A percentile compares a stretch with the other conserved stretches of the same genome.
Conservation (phyloP, 1,284 basidiomycete species). For the Volvariella volvacea region DNA sequence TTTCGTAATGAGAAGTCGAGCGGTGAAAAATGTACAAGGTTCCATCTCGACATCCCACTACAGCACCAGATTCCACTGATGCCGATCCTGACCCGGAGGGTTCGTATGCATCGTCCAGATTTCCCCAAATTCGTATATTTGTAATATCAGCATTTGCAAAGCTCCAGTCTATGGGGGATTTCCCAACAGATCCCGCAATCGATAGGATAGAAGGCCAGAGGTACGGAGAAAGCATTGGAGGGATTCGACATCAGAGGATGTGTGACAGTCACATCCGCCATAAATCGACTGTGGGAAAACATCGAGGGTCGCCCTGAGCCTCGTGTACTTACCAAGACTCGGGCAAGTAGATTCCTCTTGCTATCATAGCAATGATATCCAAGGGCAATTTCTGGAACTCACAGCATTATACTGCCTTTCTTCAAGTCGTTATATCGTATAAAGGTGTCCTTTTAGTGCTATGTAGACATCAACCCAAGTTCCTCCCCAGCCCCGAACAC, state of each 20-base stretch:
- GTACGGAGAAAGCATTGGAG: background rate
- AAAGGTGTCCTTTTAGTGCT: too few species aligned
- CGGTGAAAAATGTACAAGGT: constrained; percentile 25
- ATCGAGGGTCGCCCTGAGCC: background rate
- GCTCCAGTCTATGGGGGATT: background rate
- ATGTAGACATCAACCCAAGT: too few species aligned
- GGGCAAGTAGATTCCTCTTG: background rate
- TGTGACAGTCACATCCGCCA: too few species aligned
- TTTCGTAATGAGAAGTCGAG: constrained; percentile 1
- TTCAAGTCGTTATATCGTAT: too few species aligned
- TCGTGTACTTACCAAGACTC: background rate
- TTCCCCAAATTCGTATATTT: background rate
- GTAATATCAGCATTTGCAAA: background rate
- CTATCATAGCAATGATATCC: too few species aligned
- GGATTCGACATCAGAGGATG: too few species aligned
- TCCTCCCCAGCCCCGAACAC: too few species aligned
- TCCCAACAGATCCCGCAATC: background rate
- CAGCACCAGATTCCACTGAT: constrained; percentile 6
- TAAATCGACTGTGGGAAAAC: background rate
- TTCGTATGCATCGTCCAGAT: background rate
- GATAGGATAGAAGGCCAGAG: background rate
- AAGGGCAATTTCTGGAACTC: too few species aligned
- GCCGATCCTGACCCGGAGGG: background rate
- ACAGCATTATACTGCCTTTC: too few species aligned
- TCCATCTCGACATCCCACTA: constrained; percentile 28